phyloP scores from a whole-genome alignment of 441 rosid species.

The Viola pubescens region DNA sequence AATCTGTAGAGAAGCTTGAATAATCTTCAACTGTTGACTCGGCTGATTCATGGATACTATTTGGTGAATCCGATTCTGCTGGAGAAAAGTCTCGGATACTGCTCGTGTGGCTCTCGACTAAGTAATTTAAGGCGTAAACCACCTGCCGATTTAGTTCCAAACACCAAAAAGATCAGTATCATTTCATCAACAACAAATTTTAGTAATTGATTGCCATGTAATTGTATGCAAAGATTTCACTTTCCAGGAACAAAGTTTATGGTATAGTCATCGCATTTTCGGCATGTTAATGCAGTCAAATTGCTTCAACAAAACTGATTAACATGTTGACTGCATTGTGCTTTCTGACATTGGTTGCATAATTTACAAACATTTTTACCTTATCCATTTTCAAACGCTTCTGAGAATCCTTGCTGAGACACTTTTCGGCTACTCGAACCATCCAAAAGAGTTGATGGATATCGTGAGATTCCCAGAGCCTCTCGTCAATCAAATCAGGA shows the following conservation, averaged over 20 bases:
- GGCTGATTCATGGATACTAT: constrained; percentile 21
- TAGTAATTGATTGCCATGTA: no score
- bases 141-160: constrained; percentile 28
- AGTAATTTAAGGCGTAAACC: constrained; percentile 33
- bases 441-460: constrained; percentile 54
- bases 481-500: constrained; percentile 41
- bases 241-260: no score
- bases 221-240: no score
- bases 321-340: background rate
- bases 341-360: no score
- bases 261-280: no score
- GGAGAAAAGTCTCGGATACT: constrained; percentile 32
- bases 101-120: constrained; percentile 27
- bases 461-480: constrained; percentile 37
- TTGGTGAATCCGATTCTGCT: constrained; percentile 29
- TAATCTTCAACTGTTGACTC: constrained; percentile 25
- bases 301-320: background rate
- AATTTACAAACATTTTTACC: no score
- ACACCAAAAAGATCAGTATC: background rate
- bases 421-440: constrained; percentile 47
- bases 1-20: background rate
- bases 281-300: no score
- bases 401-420: constrained; percentile 39
- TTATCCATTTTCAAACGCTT: constrained; percentile 36
- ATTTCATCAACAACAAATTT: no score